A percentile compares a stretch with the other conserved stretches of the same genome.
phyloP scores from a whole-genome alignment of 768 basidiomycete species.

The Pilatotrama ljubarskyi region DNA sequence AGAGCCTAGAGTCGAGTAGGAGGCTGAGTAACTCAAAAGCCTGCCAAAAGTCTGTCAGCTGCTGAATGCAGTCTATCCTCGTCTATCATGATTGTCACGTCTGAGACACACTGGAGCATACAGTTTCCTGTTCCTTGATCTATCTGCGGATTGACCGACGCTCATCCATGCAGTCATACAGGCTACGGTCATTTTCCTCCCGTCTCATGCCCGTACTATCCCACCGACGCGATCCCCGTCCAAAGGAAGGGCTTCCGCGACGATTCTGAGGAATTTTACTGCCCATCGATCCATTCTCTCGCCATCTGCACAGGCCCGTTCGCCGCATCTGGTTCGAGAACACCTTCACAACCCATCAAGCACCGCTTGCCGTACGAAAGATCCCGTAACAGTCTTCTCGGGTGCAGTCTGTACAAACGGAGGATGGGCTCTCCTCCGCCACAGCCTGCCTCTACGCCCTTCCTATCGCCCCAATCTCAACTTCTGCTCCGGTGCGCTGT shows the following conservation, averaged over 20 bases:
- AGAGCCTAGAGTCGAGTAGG: not conserved
- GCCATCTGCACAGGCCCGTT: not conserved
- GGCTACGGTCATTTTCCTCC: not conserved
- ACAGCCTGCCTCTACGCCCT: not conserved
- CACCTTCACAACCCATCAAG: not conserved
- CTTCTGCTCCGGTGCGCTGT: not conserved
- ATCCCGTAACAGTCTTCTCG: not conserved
- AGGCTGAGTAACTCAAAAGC: conserved; percentile 1
- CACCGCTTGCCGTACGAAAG: not conserved
- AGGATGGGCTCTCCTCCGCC: conserved; percentile 1
- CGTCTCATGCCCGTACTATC: not conserved
- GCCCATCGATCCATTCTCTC: not conserved
- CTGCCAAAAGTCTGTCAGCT: conserved; percentile 17
- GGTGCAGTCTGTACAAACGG: not conserved
- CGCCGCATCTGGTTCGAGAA: conserved; percentile 1
- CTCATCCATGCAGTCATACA: not conserved
- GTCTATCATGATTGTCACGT: not conserved
- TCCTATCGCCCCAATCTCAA: not conserved
- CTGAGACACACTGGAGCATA: not conserved
- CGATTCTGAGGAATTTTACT: not conserved
- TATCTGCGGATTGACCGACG: not conserved
- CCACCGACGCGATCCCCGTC: not conserved
- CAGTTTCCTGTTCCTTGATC: too few relatives aligned
- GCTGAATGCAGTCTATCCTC: not conserved
- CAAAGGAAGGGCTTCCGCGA: not conserved